Evolutionary conservation across 192 early-diverging fungal genomes (phyloP), one percentile per base, ranked within the genome.

Genomic region (Podila clonocystis): DNA sequence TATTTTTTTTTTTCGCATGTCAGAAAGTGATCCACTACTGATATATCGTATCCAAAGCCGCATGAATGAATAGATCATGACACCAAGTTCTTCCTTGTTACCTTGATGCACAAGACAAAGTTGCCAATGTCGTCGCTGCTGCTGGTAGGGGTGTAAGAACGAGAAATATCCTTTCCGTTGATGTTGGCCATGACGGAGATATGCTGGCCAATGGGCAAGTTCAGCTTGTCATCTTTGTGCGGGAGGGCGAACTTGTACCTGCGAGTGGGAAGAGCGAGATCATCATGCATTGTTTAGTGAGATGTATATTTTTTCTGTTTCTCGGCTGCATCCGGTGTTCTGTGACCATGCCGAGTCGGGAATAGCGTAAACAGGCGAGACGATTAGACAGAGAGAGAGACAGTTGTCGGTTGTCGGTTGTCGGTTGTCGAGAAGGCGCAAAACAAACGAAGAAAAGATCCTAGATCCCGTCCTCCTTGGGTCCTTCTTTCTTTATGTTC

Each of bases 121-220:
- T 91, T 89, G 67, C 97, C 97, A 70, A 85, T 72, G 76, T 95
- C 93, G 72, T 94, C 94, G 85, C 94, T 91, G 13, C 88, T 88
- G 70, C 90, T 93, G 29, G 94, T 95, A 26, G 97, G 97, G 29
- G 97, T 98, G 85, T 98, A 98, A 82, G 93, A 95, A 58, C 97
- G 91, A 52, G 85, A 87, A 50, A 96, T 88, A 29, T 92, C 87
- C 83, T 97, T 96, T 65, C 94, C 95, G 61, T 92, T 88, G 63
- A 97, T 90, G 38, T 91, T 87, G 28, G 94, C 93, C 87, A 92
- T 93, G 57, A 98, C 76, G 48, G 94, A 93, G 77, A 98, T 94
- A 74, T 98, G 97, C 84, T 96, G 96, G 2, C 97, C 97, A 71
- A 95, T 95, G 57, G 97, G 97, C 62, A 98, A 86, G n/a, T 95